Evolutionary conservation across 2,329 filamentous ascomycete genomes (phyloP), one percentile per base, ranked within the genome.

Genomic region (Trichoderma koningii): DNA sequence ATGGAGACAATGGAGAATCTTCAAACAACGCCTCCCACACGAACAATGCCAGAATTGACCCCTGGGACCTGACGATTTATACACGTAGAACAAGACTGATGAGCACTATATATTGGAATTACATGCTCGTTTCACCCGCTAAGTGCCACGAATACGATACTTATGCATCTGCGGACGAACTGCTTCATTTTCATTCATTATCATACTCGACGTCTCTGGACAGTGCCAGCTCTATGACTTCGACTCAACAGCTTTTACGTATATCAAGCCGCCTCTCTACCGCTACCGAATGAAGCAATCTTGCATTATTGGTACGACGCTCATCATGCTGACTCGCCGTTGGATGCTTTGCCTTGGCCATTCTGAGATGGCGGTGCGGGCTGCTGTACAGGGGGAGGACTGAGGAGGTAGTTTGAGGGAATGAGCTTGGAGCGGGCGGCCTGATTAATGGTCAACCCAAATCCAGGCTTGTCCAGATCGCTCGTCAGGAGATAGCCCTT

Each of bases 361-460:
- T 63, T 55, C 12, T 21, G 17, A 9, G 60, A 17, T 26, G 55
- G 30, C 19, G 28, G 42, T 2, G 41, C 44, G 9, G 73, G 60
- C 23, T 63, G 60, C 60, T 63, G 60, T 23, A 82, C 67, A 78
- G 89, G 72, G 74, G 87, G 80, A 21, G 91, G 89, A 59, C 85
- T 90, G 64, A 97, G 80, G 17, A 97, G 84, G 64, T 87, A 85
- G 53, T 86, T 82, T 6, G 91, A 90, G 47, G 93, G 86, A 63
- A 97, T 90, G 67, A 97, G 80, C 73, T 90, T 91, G 14, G 83
- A 76, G 68, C 78, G 76, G 28, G 89, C 91, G 19, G 85, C 85
- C 0, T 92, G 92, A 77, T 95, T 97, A 65, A 97, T 78, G 66
- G 93, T 93, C 57, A 97, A 82, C 5, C 93, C 93, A 73, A 97